Percentiles rank a stretch among this genome's conserved stretches.
These are phyloP conservation scores for Nicotiana tomentosiformis DNA, from an alignment of 257 asterid genomes.

Conservation along the genomic window DNA sequence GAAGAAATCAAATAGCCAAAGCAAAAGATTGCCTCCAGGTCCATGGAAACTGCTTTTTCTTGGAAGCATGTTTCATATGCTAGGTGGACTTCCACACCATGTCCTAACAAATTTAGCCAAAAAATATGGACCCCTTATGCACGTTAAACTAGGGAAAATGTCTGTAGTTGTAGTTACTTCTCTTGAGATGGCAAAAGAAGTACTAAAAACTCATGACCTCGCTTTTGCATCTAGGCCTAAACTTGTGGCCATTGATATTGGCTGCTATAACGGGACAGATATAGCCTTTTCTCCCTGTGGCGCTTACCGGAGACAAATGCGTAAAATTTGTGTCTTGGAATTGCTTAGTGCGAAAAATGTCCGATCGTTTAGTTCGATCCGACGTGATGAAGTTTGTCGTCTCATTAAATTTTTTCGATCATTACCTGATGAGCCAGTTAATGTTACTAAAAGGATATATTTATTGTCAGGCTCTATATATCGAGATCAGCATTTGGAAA, in stretches of 20 bases:
- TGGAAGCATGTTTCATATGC: neutral
- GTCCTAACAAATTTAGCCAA: constrained; percentile 4
- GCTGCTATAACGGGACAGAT: neutral
- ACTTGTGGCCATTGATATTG: neutral
- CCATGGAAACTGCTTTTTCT: constrained; percentile 15
- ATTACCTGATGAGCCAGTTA: neutral
- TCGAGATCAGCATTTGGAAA: neutral
- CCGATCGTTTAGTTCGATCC: neutral
- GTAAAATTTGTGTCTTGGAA: constrained; percentile 20
- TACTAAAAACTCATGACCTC: neutral
- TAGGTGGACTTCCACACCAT: neutral
- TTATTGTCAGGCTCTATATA: neutral
- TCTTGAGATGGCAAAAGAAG: neutral
- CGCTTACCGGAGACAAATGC: constrained; percentile 7
- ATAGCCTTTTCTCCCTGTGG: neutral
- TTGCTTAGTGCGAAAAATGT: constrained; percentile 20
- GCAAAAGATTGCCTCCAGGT: constrained; percentile 23
- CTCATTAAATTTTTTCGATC: neutral
- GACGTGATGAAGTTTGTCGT: neutral
- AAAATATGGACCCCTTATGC: constrained; percentile 27
- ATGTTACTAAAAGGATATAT: neutral
- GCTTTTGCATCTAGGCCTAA: neutral
- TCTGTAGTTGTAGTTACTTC: neutral
- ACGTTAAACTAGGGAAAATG: neutral
- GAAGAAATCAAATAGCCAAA: neutral